These are phyloP conservation scores for Alternaria ethzedia DNA, from an alignment of 2,329 filamentous ascomycete species.

Conservation along the genomic window DNA sequence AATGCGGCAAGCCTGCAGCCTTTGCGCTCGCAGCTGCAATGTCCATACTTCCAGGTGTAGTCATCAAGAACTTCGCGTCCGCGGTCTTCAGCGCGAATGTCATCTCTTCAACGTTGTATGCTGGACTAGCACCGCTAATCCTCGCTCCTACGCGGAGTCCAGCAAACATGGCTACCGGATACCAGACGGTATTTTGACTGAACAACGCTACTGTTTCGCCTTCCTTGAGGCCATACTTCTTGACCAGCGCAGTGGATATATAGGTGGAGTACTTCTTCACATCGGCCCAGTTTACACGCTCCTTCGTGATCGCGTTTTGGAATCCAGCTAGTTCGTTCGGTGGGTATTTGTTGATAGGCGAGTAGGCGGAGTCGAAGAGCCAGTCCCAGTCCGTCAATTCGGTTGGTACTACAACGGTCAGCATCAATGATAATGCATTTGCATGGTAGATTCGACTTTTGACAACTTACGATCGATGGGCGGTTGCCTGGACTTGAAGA, in stretches of 20 bases:
- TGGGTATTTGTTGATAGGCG: conserved; percentile 53
- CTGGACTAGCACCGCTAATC: conserved; percentile 68
- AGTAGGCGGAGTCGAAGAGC: conserved; percentile 64
- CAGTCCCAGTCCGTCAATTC: conserved; percentile 66
- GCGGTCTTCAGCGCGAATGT: conserved; percentile 67
- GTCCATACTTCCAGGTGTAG: conserved; percentile 60
- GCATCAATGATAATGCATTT: background rate
- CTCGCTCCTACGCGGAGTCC: conserved; percentile 62
- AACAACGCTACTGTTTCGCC: conserved; percentile 67
- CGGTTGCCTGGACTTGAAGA: conserved; percentile 53
- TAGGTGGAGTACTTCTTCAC: conserved; percentile 64
- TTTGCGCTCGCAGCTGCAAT: conserved; percentile 62
- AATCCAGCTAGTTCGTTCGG: conserved; percentile 57
- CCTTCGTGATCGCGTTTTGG: conserved; percentile 65
- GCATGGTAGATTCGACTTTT: background rate
- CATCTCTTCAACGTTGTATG: conserved; percentile 73
- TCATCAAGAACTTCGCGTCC: conserved; percentile 65
- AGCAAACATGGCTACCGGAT: conserved; percentile 67
- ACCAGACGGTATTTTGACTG: conserved; percentile 70
- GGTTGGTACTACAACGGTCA: conserved; percentile 55
- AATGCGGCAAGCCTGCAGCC: conserved; percentile 60
- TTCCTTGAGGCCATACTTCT: conserved; percentile 60
- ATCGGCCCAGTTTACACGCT: conserved; percentile 64
- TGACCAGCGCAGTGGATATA: conserved; percentile 66
- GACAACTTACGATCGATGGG: conserved; percentile 48